Base-by-base conservation (phyloP, 1,284 basidiomycete species). In the Ceratorhiza oryzae-sativae region DNA sequence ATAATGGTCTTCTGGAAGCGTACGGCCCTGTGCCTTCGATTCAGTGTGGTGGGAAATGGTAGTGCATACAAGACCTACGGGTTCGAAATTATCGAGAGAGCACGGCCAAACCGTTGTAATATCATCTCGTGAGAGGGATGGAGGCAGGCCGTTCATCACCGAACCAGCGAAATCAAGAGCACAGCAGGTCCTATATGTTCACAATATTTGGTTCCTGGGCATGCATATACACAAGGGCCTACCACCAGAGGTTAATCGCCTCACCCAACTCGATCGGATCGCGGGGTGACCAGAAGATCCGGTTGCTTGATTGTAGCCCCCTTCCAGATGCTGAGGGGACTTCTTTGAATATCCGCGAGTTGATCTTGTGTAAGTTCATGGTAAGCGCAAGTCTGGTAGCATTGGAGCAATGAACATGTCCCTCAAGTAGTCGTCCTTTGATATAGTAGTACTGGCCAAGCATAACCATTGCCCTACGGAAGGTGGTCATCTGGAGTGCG, bases 381-480 rank as follows among this genome's bases (percentile, higher is more conserved):
- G 51, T 18, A 18, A 56, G 36, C 10, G 65, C 65, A 20, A 68
- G 56, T 27, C 32, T 32, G 27, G 51, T 68, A 25, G 65, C 90
- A 0, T 87, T 86, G 72, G 86, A 87, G 0, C 86, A 85, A 77
- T 92, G 88, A 77, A 89, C 90, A 76, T 87, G 87, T 6, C 90
- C 90, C 77, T 93, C 91, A 23, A 89, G 79, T 6, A 89, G 80
- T 41, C 91, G 86, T 9, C 90, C 90, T 75, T 88, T 90, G 34
- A 89, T 86, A 32, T 91, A 81, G 79, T 90, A 90, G 79, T 92
- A 92, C 27, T 42, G 25, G 10, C 51, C 51, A 12, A 68, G 41
- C 48, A 56, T 27, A 56, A 6, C 15, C 65, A 68, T 68, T 13
- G 65, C 65, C 32, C 65, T 68, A 49, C 27, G 25, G 10, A 12